These are phyloP conservation scores for Kalmanozyma brasiliensis DNA, from an alignment of 1,284 basidiomycete genomes.

Conservation along the genomic window DNA sequence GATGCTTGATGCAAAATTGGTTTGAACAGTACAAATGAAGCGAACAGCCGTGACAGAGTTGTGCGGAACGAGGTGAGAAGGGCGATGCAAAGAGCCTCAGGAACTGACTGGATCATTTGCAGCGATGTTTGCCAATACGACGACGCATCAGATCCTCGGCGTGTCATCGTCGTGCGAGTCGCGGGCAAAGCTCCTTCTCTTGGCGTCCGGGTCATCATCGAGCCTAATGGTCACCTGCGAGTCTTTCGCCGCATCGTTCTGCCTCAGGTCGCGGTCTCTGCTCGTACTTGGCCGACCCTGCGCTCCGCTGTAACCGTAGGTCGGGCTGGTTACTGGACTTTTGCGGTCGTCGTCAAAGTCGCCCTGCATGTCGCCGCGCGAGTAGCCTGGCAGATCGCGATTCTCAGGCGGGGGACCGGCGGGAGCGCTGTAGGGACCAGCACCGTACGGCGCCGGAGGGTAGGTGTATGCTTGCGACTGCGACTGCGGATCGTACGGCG, in stretches of 20 bases:
- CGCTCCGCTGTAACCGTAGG: slow-evolving; percentile 23
- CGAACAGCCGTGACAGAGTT: no score
- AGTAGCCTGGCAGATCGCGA: slow-evolving; percentile 42
- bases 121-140: no score
- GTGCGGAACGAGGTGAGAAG: no score
- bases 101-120: no score
- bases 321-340: slow-evolving; percentile 31
- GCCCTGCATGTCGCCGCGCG: slow-evolving; percentile 34
- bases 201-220: slow-evolving; percentile 31
- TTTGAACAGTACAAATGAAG: no score
- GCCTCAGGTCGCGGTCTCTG: slow-evolving; percentile 29
- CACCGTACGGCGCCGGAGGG: slow-evolving; percentile 39
- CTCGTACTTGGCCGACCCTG: slow-evolving; percentile 25
- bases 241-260: slow-evolving; percentile 41
- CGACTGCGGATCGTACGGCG: slow-evolving; percentile 46
- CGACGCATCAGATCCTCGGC: slow-evolving; percentile 26
- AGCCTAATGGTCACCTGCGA: slow-evolving; percentile 39
- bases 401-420: slow-evolving; percentile 29
- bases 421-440: slow-evolving; percentile 30
- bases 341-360: slow-evolving; percentile 49
- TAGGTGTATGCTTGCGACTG: slow-evolving; percentile 40
- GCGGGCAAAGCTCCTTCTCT: slow-evolving; percentile 15
- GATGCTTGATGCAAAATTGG: no score
- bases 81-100: no score
- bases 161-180: slow-evolving; percentile 39